phyloP scores from a whole-genome alignment of 768 basidiomycete genomes.

The Stropharia rugosoannulata region DNA sequence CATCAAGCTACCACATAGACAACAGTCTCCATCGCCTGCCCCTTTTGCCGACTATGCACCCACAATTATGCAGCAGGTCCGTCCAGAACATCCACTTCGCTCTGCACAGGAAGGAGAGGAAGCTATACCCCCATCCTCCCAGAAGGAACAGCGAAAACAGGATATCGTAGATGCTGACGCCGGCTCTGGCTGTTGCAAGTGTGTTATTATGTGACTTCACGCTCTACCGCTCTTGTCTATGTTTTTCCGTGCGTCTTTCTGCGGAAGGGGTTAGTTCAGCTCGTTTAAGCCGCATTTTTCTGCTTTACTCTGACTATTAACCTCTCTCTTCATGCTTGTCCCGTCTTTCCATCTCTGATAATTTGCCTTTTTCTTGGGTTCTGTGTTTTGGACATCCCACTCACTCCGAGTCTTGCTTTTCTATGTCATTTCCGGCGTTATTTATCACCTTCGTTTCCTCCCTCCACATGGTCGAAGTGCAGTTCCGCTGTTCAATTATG shows the following conservation, averaged over 20 bases:
- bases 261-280: not conserved
- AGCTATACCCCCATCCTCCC: constrained; percentile 1
- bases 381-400: not conserved
- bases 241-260: not conserved
- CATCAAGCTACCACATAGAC: constrained; percentile 26
- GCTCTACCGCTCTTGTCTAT: not conserved
- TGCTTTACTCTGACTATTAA: not conserved
- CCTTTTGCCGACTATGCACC: constrained; percentile 67
- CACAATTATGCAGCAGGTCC: not conserved
- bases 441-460: no score
- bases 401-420: not conserved
- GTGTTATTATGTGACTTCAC: constrained; percentile 72
- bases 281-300: not conserved
- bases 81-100: not conserved
- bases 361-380: not conserved
- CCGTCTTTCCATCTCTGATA: not conserved
- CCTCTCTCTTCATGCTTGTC: not conserved
- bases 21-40: constrained; percentile 50
- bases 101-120: constrained; percentile 22
- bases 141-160: constrained; percentile 23
- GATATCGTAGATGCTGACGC: constrained; percentile 48
- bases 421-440: no score
- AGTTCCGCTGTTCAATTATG: no score
- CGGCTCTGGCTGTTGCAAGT: constrained; percentile 72
- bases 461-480: no score